Base-by-base conservation (phyloP, 768 basidiomycete genomes). In the Amanita molliuscula region DNA sequence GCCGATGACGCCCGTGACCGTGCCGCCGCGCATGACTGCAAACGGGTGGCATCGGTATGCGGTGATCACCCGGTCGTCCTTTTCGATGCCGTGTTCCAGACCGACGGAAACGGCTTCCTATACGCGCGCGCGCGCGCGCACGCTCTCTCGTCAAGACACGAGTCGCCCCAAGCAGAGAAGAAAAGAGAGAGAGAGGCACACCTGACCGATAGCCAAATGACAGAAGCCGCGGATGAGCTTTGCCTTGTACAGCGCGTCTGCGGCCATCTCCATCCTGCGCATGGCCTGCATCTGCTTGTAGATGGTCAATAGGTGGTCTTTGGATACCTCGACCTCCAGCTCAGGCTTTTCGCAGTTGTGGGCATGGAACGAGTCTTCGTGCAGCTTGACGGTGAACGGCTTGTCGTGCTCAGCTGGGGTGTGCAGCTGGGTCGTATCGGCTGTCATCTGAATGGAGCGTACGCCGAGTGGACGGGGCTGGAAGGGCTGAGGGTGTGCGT, bases 31-130 rank as follows among this genome's bases (percentile, higher is more conserved):
- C 64, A 98, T 77, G 54, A 97, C 86, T 26, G 93, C 94, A 64
- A 96, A 95, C 46, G 95, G 95, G 64, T 98, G 95, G 73, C 96
- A 97, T 50, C 94, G 87, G 76, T 99, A 99, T 31, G 90, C 78
- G 33, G 95, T 97, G 67, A 98, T 97, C 63, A 99, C 88, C 43
- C 82, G 76, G 73, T 99, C 95, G 28, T 93, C 74, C 34, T 74
- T 72, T 26, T 77, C 75, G 58, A 96, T 94, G 15, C 88, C 90
- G 45, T 83, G 74, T 61, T 96, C 89, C 51, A 98, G 79, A 47
- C 95, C 95, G 53, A 98, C 92, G 0, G 94, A 86, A 38, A 97
- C 85, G n/a, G 95, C 95, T 85, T 98, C 96, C 88, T 95, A 56
- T n/a, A n/a, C n/a, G n/a, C n/a, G n/a, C n/a, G n/a, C n/a, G n/a